These are phyloP conservation scores for Xylaria sp. DNA, from an alignment of 2,329 filamentous ascomycete species.

Conservation along the genomic window DNA sequence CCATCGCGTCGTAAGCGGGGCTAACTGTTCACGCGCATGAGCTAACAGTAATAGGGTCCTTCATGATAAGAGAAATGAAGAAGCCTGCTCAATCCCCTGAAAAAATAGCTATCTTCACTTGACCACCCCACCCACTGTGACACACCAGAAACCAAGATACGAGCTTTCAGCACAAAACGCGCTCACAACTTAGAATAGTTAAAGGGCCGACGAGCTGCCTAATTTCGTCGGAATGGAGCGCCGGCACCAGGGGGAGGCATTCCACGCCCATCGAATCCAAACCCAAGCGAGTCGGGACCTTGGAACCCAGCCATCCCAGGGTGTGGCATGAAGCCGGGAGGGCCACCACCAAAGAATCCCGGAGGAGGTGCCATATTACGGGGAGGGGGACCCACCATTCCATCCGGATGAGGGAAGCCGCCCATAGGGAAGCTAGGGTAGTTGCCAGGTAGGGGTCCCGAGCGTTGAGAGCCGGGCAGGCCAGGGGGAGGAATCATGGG, in stretches of 20 bases:
- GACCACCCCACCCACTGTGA: not conserved
- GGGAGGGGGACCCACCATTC: slow-evolving; percentile 57
- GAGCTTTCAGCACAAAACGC: slow-evolving; percentile 1
- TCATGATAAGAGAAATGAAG: slow-evolving; percentile 7
- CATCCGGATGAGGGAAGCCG: slow-evolving; percentile 62
- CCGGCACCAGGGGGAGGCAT: slow-evolving; percentile 62
- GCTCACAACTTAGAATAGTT: slow-evolving; percentile 7
- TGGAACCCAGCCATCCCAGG: slow-evolving; percentile 68
- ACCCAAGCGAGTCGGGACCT: slow-evolving; percentile 62
- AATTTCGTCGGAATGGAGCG: slow-evolving; percentile 54
- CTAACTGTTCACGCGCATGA: not conserved
- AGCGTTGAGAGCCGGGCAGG: slow-evolving; percentile 58
- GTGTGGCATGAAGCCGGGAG: slow-evolving; percentile 63
- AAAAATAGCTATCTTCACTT: slow-evolving; percentile 4
- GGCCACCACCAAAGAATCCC: slow-evolving; percentile 65
- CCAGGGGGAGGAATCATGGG: slow-evolving; percentile 73
- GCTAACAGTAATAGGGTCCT: not conserved
- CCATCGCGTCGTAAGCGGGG: not conserved
- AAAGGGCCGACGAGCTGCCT: slow-evolving; percentile 17
- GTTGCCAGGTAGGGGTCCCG: slow-evolving; percentile 66
- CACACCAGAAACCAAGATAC: slow-evolving; percentile 21
- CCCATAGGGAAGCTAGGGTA: slow-evolving; percentile 70
- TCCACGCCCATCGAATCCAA: slow-evolving; percentile 66
- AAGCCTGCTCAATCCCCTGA: slow-evolving; percentile 6
- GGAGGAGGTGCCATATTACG: slow-evolving; percentile 65